A percentile compares a stretch with the other conserved stretches of the same genome.
Conservation (phyloP, 2,329 filamentous ascomycete genomes). For the Scedosporium boydii region DNA sequence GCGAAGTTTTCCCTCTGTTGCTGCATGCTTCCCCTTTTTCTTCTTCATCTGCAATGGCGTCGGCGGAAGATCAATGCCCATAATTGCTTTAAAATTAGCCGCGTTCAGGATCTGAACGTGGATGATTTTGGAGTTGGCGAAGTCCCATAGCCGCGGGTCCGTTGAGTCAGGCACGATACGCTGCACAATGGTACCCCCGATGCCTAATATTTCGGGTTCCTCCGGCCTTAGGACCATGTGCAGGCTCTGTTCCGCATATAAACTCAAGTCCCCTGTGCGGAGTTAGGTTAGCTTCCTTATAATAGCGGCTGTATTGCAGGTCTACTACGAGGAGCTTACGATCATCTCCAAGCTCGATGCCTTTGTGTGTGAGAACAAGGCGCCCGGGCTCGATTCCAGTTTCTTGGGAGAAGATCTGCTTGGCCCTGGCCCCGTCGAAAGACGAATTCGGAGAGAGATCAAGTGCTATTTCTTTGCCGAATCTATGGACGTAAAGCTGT, state of each 20-base stretch:
- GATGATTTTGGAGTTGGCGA: background rate
- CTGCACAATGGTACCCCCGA: background rate
- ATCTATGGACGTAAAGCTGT: background rate
- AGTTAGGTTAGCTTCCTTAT: background rate
- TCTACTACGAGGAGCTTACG: background rate
- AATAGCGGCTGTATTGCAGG: background rate
- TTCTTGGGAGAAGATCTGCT: background rate
- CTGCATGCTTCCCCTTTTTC: background rate
- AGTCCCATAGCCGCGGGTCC: background rate
- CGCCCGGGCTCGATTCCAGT: background rate
- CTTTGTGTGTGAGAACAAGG: background rate
- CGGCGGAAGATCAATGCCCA: background rate
- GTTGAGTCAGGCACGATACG: background rate
- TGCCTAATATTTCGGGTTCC: background rate
- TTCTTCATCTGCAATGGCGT: background rate
- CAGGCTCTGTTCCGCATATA: background rate
- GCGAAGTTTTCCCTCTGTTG: background rate
- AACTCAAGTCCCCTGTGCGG: background rate
- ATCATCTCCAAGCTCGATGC: background rate
- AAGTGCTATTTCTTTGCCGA: background rate
- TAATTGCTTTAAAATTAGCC: background rate
- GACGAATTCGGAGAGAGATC: background rate
- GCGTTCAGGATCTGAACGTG: background rate
- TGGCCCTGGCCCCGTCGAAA: background rate
- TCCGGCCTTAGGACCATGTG: background rate